phyloP scores from a whole-genome alignment of 2,329 filamentous ascomycete genomes.

The Eutypella sp. region DNA sequence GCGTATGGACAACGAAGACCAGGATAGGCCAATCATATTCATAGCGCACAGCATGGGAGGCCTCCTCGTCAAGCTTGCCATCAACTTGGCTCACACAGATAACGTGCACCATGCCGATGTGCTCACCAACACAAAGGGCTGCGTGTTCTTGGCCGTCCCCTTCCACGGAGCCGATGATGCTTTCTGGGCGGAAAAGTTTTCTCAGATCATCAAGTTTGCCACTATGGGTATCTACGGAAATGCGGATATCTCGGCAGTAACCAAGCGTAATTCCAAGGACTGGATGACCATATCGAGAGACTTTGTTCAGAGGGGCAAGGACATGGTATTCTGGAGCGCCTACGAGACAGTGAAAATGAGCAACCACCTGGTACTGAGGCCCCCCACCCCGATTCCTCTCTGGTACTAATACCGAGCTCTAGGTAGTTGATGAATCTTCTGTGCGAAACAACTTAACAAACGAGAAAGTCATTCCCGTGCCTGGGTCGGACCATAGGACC shows the following conservation, averaged over 20 bases:
- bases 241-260: neutral
- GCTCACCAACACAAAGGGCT: slow-evolving; percentile 2
- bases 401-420: neutral
- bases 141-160: slow-evolving; percentile 3
- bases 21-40: slow-evolving; percentile 2
- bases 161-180: slow-evolving; percentile 5
- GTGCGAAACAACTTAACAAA: slow-evolving; percentile 4
- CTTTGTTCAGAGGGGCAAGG: slow-evolving; percentile 4
- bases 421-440: slow-evolving; percentile 3
- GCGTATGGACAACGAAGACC: slow-evolving; percentile 3
- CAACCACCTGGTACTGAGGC: neutral
- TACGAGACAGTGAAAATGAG: slow-evolving; percentile 7
- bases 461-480: slow-evolving; percentile 4
- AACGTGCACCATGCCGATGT: slow-evolving; percentile 3
- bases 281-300: slow-evolving; percentile 6
- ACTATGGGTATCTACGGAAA: slow-evolving; percentile 3
- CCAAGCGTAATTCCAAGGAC: slow-evolving; percentile 2
- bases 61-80: slow-evolving; percentile 4
- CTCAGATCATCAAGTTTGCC: slow-evolving; percentile 1
- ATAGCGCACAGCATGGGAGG: slow-evolving; percentile 5
- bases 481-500: slow-evolving; percentile 2
- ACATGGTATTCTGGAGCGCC: slow-evolving; percentile 6
- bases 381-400: neutral
- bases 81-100: slow-evolving; percentile 4
- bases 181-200: slow-evolving; percentile 1